Evolutionary conservation across 2,329 filamentous ascomycete genomes (phyloP).

Genomic region (Verticillium alfalfae): DNA sequence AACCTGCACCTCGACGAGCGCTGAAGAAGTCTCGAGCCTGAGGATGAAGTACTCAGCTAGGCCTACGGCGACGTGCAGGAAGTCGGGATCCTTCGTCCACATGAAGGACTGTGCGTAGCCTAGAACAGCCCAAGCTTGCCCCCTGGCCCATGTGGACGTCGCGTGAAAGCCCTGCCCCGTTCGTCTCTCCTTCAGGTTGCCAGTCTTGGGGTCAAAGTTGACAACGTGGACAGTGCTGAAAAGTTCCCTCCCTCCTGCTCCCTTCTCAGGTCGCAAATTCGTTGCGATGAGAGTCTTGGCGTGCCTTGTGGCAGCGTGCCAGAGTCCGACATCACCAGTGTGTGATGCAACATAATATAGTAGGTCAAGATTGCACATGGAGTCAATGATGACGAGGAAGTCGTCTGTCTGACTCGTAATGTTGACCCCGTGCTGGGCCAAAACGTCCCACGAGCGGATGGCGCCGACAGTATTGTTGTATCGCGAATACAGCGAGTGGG

Average conservation of each 20-base stretch:
- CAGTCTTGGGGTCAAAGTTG: slow-evolving; percentile 39
- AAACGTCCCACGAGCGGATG: slow-evolving; percentile 42
- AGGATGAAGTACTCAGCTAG: slow-evolving; percentile 44
- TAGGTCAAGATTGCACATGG: slow-evolving; percentile 32
- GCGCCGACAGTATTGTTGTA: slow-evolving; percentile 36
- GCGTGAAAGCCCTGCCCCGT: slow-evolving; percentile 43
- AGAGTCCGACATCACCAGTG: slow-evolving; percentile 17
- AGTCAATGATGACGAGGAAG: slow-evolving; percentile 37
- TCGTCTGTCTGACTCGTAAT: slow-evolving; percentile 24
- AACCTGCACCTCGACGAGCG: slow-evolving; percentile 17
- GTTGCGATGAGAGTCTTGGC: slow-evolving; percentile 32
- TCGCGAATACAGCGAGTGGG: slow-evolving; percentile 33
- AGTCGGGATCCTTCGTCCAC: slow-evolving; percentile 38
- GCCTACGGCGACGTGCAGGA: slow-evolving; percentile 36
- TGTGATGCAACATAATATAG: slow-evolving; percentile 28
- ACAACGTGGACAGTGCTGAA: slow-evolving; percentile 40
- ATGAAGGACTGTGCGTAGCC: slow-evolving; percentile 43
- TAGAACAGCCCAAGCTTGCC: slow-evolving; percentile 46
- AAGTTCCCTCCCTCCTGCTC: slow-evolving; percentile 6
- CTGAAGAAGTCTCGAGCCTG: slow-evolving; percentile 27
- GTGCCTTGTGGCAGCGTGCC: slow-evolving; percentile 26
- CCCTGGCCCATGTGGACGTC: slow-evolving; percentile 43
- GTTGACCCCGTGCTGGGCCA: slow-evolving; percentile 20
- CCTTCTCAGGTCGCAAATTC: slow-evolving; percentile 30
- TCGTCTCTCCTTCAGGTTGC: slow-evolving; percentile 33